phyloP scores from a whole-genome alignment of 2,329 filamentous ascomycete species.

The Mollisiaceae sp. region DNA sequence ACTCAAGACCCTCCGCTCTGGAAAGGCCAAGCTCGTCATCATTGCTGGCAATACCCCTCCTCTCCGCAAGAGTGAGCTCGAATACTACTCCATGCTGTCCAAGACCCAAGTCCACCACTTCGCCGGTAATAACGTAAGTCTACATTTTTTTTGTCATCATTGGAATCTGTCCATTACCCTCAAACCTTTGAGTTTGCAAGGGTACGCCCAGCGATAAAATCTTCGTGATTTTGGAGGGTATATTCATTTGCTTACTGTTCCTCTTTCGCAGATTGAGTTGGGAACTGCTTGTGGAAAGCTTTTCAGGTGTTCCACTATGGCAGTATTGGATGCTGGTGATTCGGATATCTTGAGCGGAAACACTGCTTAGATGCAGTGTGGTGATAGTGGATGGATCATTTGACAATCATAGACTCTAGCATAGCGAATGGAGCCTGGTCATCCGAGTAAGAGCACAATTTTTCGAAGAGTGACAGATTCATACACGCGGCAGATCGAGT shows the following conservation, averaged over 20 bases:
- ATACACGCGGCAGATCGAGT: not conserved
- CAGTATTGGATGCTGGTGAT: constrained; percentile 96
- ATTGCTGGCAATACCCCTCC: constrained; percentile 96
- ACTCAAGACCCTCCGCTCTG: constrained; percentile 87
- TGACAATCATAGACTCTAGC: constrained; percentile 30
- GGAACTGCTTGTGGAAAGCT: constrained; percentile 99
- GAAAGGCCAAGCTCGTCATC: constrained; percentile 99
- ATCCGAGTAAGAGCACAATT: constrained; percentile 8
- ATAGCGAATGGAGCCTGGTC: constrained; percentile 35
- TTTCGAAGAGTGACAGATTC: not conserved
- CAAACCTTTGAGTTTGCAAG: constrained; percentile 42
- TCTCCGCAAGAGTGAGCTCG: constrained; percentile 96
- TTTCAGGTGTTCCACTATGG: constrained; percentile 97
- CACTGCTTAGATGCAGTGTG: constrained; percentile 56
- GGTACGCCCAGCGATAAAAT: constrained; percentile 90
- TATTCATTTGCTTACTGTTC: constrained; percentile 58
- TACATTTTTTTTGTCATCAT: constrained; percentile 36
- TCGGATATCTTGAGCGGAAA: constrained; percentile 93
- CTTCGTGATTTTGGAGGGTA: constrained; percentile 88
- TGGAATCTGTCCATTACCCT: constrained; percentile 25
- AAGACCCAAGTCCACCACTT: constrained; percentile 99
- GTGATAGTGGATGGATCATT: constrained; percentile 17
- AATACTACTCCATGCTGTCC: constrained; percentile 92
- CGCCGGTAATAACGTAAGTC: constrained; percentile 97
- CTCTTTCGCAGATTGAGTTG: constrained; percentile 80